Base-by-base conservation (phyloP, 2,329 filamentous ascomycete species). In the Drechmeria coniospora region DNA sequence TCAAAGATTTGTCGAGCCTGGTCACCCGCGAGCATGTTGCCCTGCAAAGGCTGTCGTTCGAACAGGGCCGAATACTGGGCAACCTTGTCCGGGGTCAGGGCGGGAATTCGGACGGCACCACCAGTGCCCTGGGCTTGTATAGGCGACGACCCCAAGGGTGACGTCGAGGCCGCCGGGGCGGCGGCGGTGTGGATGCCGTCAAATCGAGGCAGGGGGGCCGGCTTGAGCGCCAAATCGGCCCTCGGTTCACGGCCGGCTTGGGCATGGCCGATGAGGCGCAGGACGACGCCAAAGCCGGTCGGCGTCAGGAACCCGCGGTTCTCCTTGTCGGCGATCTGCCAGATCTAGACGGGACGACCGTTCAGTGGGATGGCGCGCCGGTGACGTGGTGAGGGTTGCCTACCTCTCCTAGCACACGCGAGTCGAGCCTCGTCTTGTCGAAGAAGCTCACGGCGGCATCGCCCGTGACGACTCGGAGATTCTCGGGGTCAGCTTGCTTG, bases 371-470 rank as follows among this genome's bases (percentile, higher is more conserved):
- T 15, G 21, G 18, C 8, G 21, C 21, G 24, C 23, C n/a, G 8
- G 17, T 14, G 8, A 18, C 10, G 8, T 13, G 23, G 15, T 6
- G 21, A 16, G 15, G 23, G 25, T 5, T 11, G 62, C 72, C 41
- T 57, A 87, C 81, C 71, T 92, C 77, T 54, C 87, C 90, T 33
- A 98, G 66, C 26, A 90, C 67, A 36, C 81, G 74, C 29, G 86
- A 82, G 35, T 87, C 74, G 26, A 98, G 65, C 41, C 80, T 77
- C 25, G 90, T 95, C 64, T 90, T 90, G 56, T 95, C 86, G 50
- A 98, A 98, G 63, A 98, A 95, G 51, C 84, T 82, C 52, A 98
- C 86, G 33, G 90, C 90, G 35, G 92, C 70, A 56, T 98, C 90
- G 54, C 90, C 90, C 12, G 90, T 94, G 19, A 98, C 82, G 38